phyloP scores from a whole-genome alignment of 257 asterid genomes.

The Rehmannia glutinosa region DNA sequence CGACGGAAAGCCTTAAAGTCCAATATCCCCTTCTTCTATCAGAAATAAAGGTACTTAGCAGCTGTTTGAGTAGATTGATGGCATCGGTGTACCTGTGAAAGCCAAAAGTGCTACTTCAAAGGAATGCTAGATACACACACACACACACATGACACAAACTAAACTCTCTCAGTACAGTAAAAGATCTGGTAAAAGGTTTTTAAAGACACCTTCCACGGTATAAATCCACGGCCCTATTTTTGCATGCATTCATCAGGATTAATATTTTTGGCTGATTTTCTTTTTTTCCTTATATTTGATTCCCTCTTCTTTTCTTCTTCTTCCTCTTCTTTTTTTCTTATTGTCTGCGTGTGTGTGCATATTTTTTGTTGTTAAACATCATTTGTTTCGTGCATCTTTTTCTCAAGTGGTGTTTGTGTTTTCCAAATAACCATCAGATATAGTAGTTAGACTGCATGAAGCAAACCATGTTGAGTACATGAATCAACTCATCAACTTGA shows the following conservation, averaged over 20 bases:
- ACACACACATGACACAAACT: background rate
- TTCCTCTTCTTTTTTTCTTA: background rate
- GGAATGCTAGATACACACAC: background rate
- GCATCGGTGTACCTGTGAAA: slow-evolving; percentile 66
- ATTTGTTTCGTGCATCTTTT: background rate
- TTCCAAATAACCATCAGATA: background rate
- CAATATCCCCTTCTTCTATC: slow-evolving; percentile 95
- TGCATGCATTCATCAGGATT: background rate
- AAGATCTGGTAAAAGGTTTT: too few relatives aligned
- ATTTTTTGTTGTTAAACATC: background rate
- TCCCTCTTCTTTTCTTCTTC: too few relatives aligned
- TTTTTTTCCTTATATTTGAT: background rate
- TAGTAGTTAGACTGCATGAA: background rate
- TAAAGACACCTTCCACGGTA: background rate
- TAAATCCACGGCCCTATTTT: background rate
- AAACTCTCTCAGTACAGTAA: background rate
- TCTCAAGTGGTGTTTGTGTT: background rate
- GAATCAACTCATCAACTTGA: too few relatives aligned
- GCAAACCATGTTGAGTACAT: too few relatives aligned
- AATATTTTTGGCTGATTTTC: background rate
- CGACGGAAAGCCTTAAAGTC: slow-evolving; percentile 81
- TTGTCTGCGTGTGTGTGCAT: too few relatives aligned
- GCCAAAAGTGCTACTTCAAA: slow-evolving; percentile 12
- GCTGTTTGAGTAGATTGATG: slow-evolving; percentile 62
- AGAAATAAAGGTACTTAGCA: slow-evolving; percentile 44